A percentile compares a stretch with the other conserved stretches of the same genome.
Conservation (phyloP, 1,284 basidiomycete genomes). For the Ustilago tritici region DNA sequence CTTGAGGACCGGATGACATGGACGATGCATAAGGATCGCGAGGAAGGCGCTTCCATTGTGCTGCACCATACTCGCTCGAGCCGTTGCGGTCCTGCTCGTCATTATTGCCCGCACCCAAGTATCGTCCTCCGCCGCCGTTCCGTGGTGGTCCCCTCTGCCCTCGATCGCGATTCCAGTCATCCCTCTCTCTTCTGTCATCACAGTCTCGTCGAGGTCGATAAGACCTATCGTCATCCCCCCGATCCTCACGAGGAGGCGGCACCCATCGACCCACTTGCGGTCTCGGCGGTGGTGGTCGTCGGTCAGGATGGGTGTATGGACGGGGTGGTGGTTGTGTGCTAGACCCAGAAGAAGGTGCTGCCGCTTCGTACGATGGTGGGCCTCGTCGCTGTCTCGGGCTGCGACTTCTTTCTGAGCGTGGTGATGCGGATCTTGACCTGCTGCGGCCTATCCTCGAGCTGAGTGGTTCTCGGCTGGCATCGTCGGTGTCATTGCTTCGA, state of each 20-base stretch:
- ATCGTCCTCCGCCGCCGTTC: conserved; percentile 17
- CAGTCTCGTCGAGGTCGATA: conserved; percentile 14
- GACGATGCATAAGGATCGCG: conserved; percentile 44
- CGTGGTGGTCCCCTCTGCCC: not conserved
- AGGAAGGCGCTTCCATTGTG: conserved; percentile 46
- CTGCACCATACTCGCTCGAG: conserved; percentile 34
- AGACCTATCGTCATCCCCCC: conserved; percentile 7
- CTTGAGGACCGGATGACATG: conserved; percentile 14
- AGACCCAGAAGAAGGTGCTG: conserved; percentile 15
- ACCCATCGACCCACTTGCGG: conserved; percentile 46
- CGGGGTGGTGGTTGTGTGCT: conserved; percentile 18
- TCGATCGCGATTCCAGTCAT: conserved; percentile 14
- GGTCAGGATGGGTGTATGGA: conserved; percentile 32
- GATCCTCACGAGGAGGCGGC: conserved; percentile 36
- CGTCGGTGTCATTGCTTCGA: not conserved
- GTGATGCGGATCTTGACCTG: conserved; percentile 12
- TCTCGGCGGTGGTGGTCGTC: conserved; percentile 40
- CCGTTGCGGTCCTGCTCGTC: not conserved
- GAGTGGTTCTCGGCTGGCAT: not conserved
- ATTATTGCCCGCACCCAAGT: conserved; percentile 23
- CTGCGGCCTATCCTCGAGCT: not conserved
- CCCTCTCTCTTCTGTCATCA: conserved; percentile 14
- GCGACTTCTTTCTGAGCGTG: not conserved
- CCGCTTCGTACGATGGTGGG: conserved; percentile 28
- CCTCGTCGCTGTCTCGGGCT: conserved; percentile 22